These are phyloP conservation scores for Xylaria sp. DNA, from an alignment of 2,329 filamentous ascomycete genomes.

Conservation along the genomic window DNA sequence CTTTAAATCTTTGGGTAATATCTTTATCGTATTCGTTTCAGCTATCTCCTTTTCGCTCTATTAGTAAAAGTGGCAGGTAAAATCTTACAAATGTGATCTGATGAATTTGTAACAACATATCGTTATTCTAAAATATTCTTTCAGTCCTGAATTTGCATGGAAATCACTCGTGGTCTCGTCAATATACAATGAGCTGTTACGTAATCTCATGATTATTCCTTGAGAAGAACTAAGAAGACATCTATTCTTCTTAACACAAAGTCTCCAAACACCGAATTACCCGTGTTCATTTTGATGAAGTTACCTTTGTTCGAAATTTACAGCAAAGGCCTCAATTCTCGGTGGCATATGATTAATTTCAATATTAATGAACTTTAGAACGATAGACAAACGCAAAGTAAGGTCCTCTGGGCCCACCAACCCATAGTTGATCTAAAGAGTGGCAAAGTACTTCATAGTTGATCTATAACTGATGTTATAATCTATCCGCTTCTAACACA, in stretches of 20 bases:
- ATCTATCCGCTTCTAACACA: neutral
- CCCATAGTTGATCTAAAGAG: neutral
- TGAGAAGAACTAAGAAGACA: neutral
- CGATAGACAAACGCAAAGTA: no score
- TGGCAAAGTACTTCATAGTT: neutral
- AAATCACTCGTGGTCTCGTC: neutral
- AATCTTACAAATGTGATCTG: neutral
- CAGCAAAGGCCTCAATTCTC: neutral
- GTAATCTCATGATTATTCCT: neutral
- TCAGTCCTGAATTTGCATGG: neutral
- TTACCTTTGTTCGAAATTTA: neutral
- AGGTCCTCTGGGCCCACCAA: neutral
- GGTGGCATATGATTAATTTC: neutral
- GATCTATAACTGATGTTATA: neutral
- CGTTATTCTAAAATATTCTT: neutral
- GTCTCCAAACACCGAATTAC: neutral
- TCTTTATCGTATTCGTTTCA: neutral
- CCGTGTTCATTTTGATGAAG: neutral
- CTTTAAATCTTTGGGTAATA: neutral
- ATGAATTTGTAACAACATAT: neutral
- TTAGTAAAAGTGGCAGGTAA: neutral
- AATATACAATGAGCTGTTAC: neutral
- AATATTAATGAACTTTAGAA: neutral
- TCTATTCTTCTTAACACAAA: neutral
- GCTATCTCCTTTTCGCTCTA: neutral